These are phyloP conservation scores for Fereydounia khargensis DNA, from an alignment of 1,284 basidiomycete genomes.

Conservation along the genomic window DNA sequence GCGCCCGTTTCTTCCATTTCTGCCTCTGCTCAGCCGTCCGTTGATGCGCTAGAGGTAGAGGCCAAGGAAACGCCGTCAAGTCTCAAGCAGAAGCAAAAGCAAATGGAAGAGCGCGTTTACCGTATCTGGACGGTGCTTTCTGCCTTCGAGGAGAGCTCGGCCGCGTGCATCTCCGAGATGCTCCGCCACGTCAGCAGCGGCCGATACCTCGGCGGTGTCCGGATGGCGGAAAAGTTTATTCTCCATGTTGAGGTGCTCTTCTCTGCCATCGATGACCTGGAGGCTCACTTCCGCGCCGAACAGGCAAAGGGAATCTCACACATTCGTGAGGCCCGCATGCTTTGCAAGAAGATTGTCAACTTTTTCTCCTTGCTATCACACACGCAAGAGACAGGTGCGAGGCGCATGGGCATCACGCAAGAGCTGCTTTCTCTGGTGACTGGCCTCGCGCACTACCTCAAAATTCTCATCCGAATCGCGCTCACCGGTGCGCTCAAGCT, in stretches of 20 bases:
- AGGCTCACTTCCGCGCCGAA: constrained; percentile 79
- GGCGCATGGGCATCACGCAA: constrained; percentile 92
- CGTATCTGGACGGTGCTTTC: constrained; percentile 99
- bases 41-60: constrained; percentile 64
- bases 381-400: constrained; percentile 84
- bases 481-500: constrained; percentile 92
- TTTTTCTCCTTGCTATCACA: constrained; percentile 96
- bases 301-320: constrained; percentile 81
- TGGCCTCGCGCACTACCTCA: constrained; percentile 95
- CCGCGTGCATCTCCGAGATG: constrained; percentile 99
- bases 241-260: constrained; percentile 97
- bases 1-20: constrained; percentile 4
- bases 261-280: constrained; percentile 93
- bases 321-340: constrained; percentile 94
- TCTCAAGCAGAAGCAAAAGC: constrained; percentile 85
- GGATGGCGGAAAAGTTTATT: constrained; percentile 98
- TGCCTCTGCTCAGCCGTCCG: constrained; percentile 15
- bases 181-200: constrained; percentile 89
- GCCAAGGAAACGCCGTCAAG: constrained; percentile 71
- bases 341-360: constrained; percentile 98
- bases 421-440: constrained; percentile 97
- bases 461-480: constrained; percentile 97
- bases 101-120: constrained; percentile 97
- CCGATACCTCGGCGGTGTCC: constrained; percentile 90
- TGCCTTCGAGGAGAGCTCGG: constrained; percentile 95